Evolutionary conservation across 164 flowering plant species (phyloP).

Genomic region (Stephania japonica): DNA sequence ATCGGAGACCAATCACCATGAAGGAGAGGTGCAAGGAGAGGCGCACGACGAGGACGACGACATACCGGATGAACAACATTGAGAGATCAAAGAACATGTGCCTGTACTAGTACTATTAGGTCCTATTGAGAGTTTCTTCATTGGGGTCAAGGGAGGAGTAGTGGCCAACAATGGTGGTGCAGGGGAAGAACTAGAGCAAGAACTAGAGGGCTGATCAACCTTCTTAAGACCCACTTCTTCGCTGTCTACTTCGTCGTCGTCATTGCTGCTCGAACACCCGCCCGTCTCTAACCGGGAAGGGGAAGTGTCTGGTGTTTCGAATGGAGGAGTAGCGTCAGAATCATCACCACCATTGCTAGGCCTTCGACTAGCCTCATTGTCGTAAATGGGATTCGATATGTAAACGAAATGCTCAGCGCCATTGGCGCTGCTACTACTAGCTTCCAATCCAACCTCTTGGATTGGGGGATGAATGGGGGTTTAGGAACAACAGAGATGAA

Average conservation of each 20-base stretch:
- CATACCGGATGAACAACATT: constrained; percentile 45
- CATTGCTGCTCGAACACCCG: constrained; percentile 15
- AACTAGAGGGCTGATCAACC: background rate
- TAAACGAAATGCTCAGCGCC: constrained; percentile 40
- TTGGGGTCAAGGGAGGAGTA: constrained; percentile 55
- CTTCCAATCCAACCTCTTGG: constrained; percentile 14
- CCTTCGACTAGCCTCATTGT: constrained; percentile 18
- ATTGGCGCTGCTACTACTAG: constrained; percentile 5
- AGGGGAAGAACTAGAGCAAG: background rate
- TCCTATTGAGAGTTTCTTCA: constrained; percentile 56
- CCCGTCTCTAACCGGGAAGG: constrained; percentile 54
- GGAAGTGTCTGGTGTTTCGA: constrained; percentile 71
- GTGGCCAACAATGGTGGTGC: constrained; percentile 10
- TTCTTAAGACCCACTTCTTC: background rate
- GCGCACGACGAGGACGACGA: constrained; percentile 48
- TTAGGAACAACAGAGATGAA: background rate
- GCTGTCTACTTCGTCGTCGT: constrained; percentile 19
- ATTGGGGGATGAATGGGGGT: constrained; percentile 11
- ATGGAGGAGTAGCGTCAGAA: constrained; percentile 34
- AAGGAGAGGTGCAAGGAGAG: constrained; percentile 64
- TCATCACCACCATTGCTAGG: constrained; percentile 8
- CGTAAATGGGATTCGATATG: constrained; percentile 85
- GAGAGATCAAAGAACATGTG: constrained; percentile 22
- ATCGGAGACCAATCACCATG: constrained; percentile 37
- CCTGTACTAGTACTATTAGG: constrained; percentile 42